These are phyloP conservation scores for Samsoniella hepiali DNA, from an alignment of 2,329 filamentous ascomycete genomes.

Conservation along the genomic window DNA sequence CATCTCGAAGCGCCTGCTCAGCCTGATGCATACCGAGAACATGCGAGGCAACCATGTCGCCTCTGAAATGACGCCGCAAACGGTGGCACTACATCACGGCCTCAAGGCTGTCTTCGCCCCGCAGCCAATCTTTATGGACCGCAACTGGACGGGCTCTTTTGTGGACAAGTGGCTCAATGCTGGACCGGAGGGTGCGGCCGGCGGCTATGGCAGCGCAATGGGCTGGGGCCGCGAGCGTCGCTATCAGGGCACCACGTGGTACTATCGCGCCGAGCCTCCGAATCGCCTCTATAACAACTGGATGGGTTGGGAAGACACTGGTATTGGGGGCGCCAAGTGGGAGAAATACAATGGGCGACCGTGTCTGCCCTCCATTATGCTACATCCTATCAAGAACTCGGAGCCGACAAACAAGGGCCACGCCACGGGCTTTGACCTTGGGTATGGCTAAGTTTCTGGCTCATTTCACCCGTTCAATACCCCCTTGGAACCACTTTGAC, in stretches of 20 bases:
- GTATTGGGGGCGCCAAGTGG: slow-evolving; percentile 53
- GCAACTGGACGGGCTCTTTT: slow-evolving; percentile 60
- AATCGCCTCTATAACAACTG: slow-evolving; percentile 61
- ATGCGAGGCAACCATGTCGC: slow-evolving; percentile 71
- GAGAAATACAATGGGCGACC: slow-evolving; percentile 53
- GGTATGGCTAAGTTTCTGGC: slow-evolving; percentile 32
- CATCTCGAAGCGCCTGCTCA: slow-evolving; percentile 66
- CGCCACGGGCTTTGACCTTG: slow-evolving; percentile 36
- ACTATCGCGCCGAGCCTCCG: slow-evolving; percentile 56
- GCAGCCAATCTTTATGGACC: slow-evolving; percentile 76
- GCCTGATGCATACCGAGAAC: slow-evolving; percentile 76
- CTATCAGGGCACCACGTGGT: slow-evolving; percentile 59
- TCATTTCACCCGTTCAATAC: neutral
- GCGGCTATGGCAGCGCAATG: slow-evolving; percentile 54
- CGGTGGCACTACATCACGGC: slow-evolving; percentile 70
- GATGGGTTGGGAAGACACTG: slow-evolving; percentile 57
- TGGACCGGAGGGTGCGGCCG: slow-evolving; percentile 51
- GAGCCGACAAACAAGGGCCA: slow-evolving; percentile 46
- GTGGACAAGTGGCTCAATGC: slow-evolving; percentile 60
- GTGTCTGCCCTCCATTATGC: slow-evolving; percentile 56
- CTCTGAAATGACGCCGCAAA: slow-evolving; percentile 76
- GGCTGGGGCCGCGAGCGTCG: slow-evolving; percentile 57
- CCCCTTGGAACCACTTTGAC: neutral
- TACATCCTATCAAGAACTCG: slow-evolving; percentile 60
- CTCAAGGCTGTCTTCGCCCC: slow-evolving; percentile 76